Conservation (phyloP, 2,329 filamentous ascomycete genomes). For the Berkeleyomyces basicola region DNA sequence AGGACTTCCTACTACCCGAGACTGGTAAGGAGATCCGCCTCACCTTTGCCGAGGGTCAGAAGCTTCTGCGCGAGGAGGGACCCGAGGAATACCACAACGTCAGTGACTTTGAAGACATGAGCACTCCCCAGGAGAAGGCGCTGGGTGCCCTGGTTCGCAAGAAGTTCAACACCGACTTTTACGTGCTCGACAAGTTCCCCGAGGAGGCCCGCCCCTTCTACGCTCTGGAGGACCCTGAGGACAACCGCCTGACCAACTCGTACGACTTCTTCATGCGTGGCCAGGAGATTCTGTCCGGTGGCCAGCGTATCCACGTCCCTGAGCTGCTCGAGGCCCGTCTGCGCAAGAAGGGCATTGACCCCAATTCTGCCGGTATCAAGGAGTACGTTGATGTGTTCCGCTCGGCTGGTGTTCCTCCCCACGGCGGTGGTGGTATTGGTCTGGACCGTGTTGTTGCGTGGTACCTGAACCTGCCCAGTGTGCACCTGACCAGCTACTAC, state of each 20-base stretch:
- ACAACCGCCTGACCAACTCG: slow-evolving; percentile 48
- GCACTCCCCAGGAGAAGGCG: slow-evolving; percentile 71
- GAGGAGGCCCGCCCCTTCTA: slow-evolving; percentile 81
- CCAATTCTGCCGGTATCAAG: slow-evolving; percentile 56
- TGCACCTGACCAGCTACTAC: slow-evolving; percentile 41
- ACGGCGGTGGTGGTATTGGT: slow-evolving; percentile 79
- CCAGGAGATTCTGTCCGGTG: slow-evolving; percentile 83
- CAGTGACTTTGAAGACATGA: slow-evolving; percentile 61
- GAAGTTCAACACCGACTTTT: slow-evolving; percentile 92
- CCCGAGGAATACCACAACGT: slow-evolving; percentile 50
- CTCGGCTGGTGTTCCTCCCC: slow-evolving; percentile 71
- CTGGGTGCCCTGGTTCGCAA: slow-evolving; percentile 71
- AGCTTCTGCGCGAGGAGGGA: slow-evolving; percentile 60
- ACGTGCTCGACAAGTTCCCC: slow-evolving; percentile 92
- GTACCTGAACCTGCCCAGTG: slow-evolving; percentile 41
- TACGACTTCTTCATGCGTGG: slow-evolving; percentile 82
- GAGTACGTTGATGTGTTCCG: slow-evolving; percentile 75
- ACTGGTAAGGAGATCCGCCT: slow-evolving; percentile 59
- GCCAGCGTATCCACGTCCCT: slow-evolving; percentile 78
- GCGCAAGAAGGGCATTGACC: slow-evolving; percentile 64
- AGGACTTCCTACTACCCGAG: slow-evolving; percentile 59
- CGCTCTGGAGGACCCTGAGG: slow-evolving; percentile 59
- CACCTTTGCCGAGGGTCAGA: slow-evolving; percentile 62
- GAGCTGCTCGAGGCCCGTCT: slow-evolving; percentile 62
- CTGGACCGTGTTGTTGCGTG: slow-evolving; percentile 69